These are phyloP conservation scores for Scytalidium sp. DNA, from an alignment of 2,329 filamentous ascomycete species.

Conservation along the genomic window DNA sequence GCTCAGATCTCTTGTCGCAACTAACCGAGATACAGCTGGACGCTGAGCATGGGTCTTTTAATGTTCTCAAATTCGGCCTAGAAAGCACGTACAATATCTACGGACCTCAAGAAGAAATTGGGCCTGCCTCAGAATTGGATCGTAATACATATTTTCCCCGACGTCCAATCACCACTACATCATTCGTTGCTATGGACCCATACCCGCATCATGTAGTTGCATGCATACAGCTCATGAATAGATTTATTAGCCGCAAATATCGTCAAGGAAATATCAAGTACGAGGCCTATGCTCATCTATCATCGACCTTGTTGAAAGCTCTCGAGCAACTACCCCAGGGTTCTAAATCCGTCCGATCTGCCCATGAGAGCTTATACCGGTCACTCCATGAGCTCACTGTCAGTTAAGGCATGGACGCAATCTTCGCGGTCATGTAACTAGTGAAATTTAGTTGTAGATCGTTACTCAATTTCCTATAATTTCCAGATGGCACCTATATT, in stretches of 20 bases:
- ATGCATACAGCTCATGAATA: constrained; percentile 24
- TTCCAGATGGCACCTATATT: too few relatives aligned
- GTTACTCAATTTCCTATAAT: too few relatives aligned
- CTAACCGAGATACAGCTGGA: constrained; percentile 18
- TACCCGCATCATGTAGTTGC: constrained; percentile 30
- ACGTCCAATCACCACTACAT: constrained; percentile 11
- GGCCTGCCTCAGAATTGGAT: not conserved
- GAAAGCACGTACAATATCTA: constrained; percentile 23
- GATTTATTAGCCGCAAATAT: constrained; percentile 23
- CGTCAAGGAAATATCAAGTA: constrained; percentile 20
- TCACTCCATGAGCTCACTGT: not conserved
- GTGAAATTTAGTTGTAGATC: too few relatives aligned
- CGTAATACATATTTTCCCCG: not conserved
- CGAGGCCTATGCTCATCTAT: constrained; percentile 20
- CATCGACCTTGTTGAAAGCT: constrained; percentile 20
- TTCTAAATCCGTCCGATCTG: constrained; percentile 25
- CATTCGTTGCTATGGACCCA: constrained; percentile 27
- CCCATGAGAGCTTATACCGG: not conserved
- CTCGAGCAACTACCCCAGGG: constrained; percentile 26
- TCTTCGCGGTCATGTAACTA: too few relatives aligned
- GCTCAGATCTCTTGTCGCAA: constrained; percentile 22
- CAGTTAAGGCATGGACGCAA: too few relatives aligned
- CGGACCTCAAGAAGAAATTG: constrained; percentile 1
- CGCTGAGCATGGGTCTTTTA: constrained; percentile 25
- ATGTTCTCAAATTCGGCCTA: constrained; percentile 25